Evolutionary conservation across 202 grass and related monocot species (phyloP).

Genomic region (Dendrocalamus latiflorus): DNA sequence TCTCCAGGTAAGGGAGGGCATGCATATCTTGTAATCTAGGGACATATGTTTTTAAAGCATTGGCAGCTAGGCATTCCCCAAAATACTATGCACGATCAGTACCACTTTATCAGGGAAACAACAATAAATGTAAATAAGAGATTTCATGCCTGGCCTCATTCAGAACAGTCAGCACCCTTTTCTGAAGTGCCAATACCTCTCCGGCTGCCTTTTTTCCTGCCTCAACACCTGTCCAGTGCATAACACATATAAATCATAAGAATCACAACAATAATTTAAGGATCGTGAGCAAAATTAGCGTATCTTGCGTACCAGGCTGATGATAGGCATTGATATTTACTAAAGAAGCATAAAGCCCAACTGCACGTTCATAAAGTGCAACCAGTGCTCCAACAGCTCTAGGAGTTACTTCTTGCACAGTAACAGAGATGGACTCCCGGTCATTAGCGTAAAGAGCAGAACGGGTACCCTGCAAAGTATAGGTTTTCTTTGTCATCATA

Average conservation of each 20-base stretch:
- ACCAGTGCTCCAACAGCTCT: constrained; percentile 83
- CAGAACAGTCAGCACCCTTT: constrained; percentile 75
- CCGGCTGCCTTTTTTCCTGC: constrained; percentile 97
- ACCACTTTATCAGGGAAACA: not conserved
- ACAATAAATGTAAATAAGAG: constrained; percentile 13
- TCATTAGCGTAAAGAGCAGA: constrained; percentile 96
- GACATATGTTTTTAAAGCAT: not conserved
- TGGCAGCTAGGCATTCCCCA: not conserved
- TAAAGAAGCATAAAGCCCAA: constrained; percentile 87
- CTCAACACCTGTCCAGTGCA: constrained; percentile 69
- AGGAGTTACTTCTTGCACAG: constrained; percentile 92
- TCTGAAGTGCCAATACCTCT: constrained; percentile 96
- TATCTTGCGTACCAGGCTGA: constrained; percentile 66
- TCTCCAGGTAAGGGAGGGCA: not conserved
- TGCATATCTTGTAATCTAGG: not conserved
- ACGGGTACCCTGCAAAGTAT: constrained; percentile 70
- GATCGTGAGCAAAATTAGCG: constrained; percentile 8
- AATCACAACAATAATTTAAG: not conserved
- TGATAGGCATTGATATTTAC: constrained; percentile 99
- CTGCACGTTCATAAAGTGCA: constrained; percentile 94
- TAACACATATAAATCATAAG: not conserved
- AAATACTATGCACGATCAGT: not conserved
- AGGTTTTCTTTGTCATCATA: not conserved
- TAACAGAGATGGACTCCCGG: constrained; percentile 88
- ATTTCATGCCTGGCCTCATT: constrained; percentile 83